These are phyloP conservation scores for Verticillium zaregamsianum DNA, from an alignment of 2,329 filamentous ascomycete species.

Conservation along the genomic window DNA sequence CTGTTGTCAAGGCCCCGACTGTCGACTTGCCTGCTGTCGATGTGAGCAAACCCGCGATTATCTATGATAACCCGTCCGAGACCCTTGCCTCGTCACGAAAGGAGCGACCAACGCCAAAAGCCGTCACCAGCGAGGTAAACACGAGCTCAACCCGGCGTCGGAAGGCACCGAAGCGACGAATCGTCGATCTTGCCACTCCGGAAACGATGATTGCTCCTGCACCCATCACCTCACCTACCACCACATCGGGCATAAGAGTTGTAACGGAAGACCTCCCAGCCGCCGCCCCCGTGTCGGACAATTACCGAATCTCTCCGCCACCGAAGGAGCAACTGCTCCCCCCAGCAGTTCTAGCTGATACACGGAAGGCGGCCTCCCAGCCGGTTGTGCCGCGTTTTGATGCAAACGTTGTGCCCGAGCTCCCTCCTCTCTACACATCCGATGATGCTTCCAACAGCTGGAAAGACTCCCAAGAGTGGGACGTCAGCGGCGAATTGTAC, in stretches of 20 bases:
- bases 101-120: conserved; percentile 49
- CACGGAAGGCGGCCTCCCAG: conserved; percentile 23
- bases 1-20: conserved; percentile 67
- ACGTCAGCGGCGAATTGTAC: conserved; percentile 71
- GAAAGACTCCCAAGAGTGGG: conserved; percentile 54
- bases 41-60: conserved; percentile 63
- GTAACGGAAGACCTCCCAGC: conserved; percentile 5
- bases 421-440: conserved; percentile 25
- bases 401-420: conserved; percentile 28
- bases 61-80: conserved; percentile 48
- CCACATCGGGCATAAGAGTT: conserved; percentile 5
- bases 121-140: conserved; percentile 54
- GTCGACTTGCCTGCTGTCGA: conserved; percentile 60
- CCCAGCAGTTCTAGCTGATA: conserved; percentile 25
- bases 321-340: conserved; percentile 31
- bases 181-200: conserved; percentile 59
- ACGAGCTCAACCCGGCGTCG: conserved; percentile 57
- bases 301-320: conserved; percentile 42
- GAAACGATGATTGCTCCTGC: conserved; percentile 25
- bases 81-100: conserved; percentile 49
- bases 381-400: conserved; percentile 34
- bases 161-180: conserved; percentile 57
- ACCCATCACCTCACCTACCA: not conserved
- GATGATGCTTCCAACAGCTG: conserved; percentile 28
- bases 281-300: conserved; percentile 17